Evolutionary conservation across 2,329 filamentous ascomycete genomes (phyloP).

Genomic region (Saccharata proteae): DNA sequence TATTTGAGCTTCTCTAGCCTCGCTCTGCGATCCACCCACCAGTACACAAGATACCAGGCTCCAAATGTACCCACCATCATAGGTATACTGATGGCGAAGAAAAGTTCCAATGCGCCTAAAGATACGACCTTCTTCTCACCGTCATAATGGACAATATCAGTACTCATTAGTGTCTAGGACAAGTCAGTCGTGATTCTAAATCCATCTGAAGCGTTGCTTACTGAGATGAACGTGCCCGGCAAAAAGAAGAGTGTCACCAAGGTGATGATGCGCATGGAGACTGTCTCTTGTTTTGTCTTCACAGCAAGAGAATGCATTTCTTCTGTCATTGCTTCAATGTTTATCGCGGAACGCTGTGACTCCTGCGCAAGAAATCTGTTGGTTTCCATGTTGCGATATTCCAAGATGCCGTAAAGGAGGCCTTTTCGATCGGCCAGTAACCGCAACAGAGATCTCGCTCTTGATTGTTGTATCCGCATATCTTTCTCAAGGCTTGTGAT

Average conservation of each 20-base stretch:
- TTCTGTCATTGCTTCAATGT: slow-evolving; percentile 20
- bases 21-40: slow-evolving; percentile 13
- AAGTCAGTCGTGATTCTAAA: not conserved
- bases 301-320: slow-evolving; percentile 21
- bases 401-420: slow-evolving; percentile 22
- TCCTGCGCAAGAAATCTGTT: slow-evolving; percentile 14
- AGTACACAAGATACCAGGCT: slow-evolving; percentile 23
- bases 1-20: not conserved
- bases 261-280: slow-evolving; percentile 32
- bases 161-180: slow-evolving; percentile 31
- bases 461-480: slow-evolving; percentile 3
- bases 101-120: slow-evolving; percentile 18
- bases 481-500: not conserved
- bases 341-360: slow-evolving; percentile 13
- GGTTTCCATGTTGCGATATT: slow-evolving; percentile 22
- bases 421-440: slow-evolving; percentile 13
- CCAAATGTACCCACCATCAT: slow-evolving; percentile 22
- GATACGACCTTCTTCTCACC: slow-evolving; percentile 14
- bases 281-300: slow-evolving; percentile 27
- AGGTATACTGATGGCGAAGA: slow-evolving; percentile 23
- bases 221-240: slow-evolving; percentile 31
- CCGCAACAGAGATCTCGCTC: slow-evolving; percentile 11
- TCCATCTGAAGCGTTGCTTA: slow-evolving; percentile 13
- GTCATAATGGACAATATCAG: slow-evolving; percentile 21
- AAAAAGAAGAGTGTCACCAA: slow-evolving; percentile 31